Evolutionary conservation across 140 eudicot species (phyloP).

Genomic region (Ambrosia hybrid): DNA sequence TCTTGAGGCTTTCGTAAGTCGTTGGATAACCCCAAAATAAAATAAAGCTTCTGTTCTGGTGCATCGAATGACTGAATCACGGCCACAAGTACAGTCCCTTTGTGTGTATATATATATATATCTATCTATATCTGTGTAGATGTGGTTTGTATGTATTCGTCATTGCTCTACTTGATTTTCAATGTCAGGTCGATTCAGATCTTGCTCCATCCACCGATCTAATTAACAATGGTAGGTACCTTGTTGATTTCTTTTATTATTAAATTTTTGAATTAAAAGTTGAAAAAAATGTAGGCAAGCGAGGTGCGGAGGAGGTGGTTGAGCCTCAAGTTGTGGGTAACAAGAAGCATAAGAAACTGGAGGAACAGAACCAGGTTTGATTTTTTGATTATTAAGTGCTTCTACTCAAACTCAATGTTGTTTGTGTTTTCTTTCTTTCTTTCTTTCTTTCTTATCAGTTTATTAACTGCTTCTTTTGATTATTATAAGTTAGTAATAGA

Average conservation of each 20-base stretch:
- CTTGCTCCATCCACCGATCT: constrained; percentile 21
- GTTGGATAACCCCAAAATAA: constrained; percentile 10
- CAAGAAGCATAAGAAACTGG: constrained; percentile 20
- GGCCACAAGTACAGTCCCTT: constrained; percentile 19
- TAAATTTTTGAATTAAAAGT: not conserved
- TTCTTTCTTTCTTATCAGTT: not conserved
- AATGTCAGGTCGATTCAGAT: constrained; percentile 35
- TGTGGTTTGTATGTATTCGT: not conserved
- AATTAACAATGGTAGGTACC: constrained; percentile 6
- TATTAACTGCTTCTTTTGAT: not conserved
- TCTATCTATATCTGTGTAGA: not conserved
- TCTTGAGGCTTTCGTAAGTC: too few relatives aligned
- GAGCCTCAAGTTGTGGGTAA: constrained; percentile 14
- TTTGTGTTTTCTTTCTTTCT: not conserved
- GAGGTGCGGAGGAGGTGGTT: constrained; percentile 21
- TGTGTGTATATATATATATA: not conserved
- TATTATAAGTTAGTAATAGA: not conserved
- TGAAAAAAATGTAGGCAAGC: constrained; percentile 12
- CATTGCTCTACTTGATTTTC: constrained; percentile 7
- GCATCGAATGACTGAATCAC: constrained; percentile 28
- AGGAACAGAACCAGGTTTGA: constrained; percentile 16
- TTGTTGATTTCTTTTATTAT: not conserved
- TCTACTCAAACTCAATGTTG: not conserved
- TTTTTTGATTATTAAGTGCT: not conserved
- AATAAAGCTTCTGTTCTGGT: not conserved